Percentiles rank a stretch among this genome's conserved stretches.
phyloP scores from a whole-genome alignment of 192 early-diverging fungal genomes.

The Haplosporangium gracile region DNA sequence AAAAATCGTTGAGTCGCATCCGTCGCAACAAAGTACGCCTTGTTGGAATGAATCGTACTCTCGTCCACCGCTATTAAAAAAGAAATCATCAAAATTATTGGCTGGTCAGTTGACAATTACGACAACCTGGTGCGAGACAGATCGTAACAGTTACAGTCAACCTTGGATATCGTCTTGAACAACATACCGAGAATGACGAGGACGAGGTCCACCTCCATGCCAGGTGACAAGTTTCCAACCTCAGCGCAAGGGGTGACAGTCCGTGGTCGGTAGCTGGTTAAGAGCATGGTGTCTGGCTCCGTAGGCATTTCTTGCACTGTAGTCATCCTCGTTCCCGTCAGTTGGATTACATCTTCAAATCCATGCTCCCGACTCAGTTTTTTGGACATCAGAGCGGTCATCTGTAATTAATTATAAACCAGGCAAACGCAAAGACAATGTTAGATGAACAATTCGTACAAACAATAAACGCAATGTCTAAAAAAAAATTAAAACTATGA shows the following conservation, averaged over 20 bases:
- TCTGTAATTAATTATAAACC: not conserved
- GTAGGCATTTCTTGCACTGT: conserved; percentile 21
- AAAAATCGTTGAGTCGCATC: conserved; percentile 26
- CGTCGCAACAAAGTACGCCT: conserved; percentile 30
- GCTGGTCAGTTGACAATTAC: too few relatives aligned
- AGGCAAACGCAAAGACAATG: not conserved
- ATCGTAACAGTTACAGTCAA: not conserved
- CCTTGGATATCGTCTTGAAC: too few relatives aligned
- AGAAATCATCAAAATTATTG: not conserved
- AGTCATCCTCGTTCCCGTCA: conserved; percentile 30
- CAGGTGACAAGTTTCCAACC: conserved; percentile 23
- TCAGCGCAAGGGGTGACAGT: conserved; percentile 27
- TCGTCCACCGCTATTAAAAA: conserved; percentile 11
- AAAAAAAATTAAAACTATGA: not conserved
- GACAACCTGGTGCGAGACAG: not conserved
- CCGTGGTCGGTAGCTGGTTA: conserved; percentile 41
- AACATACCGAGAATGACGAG: conserved; percentile 43
- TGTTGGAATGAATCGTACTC: not conserved
- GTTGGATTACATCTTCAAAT: conserved; percentile 27
- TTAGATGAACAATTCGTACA: not conserved
- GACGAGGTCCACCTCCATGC: conserved; percentile 37
- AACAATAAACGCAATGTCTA: not conserved
- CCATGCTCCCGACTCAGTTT: conserved; percentile 37
- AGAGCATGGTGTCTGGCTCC: conserved; percentile 27
- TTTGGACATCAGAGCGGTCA: conserved; percentile 39